Base-by-base conservation (phyloP, 2,329 filamentous ascomycete genomes). In the Pseudopithomyces maydicus region DNA sequence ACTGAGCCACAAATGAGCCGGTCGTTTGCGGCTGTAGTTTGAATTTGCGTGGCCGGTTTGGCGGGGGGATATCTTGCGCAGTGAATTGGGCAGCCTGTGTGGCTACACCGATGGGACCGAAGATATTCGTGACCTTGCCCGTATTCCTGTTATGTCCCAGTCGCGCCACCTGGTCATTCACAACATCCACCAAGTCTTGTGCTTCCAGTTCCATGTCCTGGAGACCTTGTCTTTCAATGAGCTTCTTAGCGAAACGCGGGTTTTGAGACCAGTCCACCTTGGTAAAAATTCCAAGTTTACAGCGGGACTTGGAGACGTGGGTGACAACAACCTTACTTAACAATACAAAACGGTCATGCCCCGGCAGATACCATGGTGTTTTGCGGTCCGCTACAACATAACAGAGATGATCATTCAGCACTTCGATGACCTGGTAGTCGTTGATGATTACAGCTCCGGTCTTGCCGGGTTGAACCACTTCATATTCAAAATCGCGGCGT, bases 281-380 rank as follows among this genome's bases (percentile, higher is more conserved):
- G 52, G 88, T 90, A 77, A 91, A 96, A 42, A 98, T 86, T 23
- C 92, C 90, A 54, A 99, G 85, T 78, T 95, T 97, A 76, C 92
- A 96, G 74, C 90, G 92, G 12, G 91, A 92, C 78, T 98, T 98
- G 51, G 92, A 88, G 58, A 94, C 84, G 70, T 98, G 92, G 2
- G 95, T 97, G 61, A 99, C 95, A 62, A 97, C 92, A 61, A 97
- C 88, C 77, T 97, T 97, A 64, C 87, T 94, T 55, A 96, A 86
- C 20, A 97, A 81, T 66, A 89, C 88, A 77, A 98, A 96, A 50
- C 87, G 85, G 47, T 87, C 82, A 52, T 89, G 86, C 72, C 92
- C 88, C 12, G 95, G 95, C 36, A 98, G 82, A 79, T 97, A 92
- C 91, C 92, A 96, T 0, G 87, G 85, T 0, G 82, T 83, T 60